Evolutionary conservation across 1,284 basidiomycete species (phyloP), one percentile per base, ranked within the genome.

Genomic region (Melanopsichium pennsylvanicum): DNA sequence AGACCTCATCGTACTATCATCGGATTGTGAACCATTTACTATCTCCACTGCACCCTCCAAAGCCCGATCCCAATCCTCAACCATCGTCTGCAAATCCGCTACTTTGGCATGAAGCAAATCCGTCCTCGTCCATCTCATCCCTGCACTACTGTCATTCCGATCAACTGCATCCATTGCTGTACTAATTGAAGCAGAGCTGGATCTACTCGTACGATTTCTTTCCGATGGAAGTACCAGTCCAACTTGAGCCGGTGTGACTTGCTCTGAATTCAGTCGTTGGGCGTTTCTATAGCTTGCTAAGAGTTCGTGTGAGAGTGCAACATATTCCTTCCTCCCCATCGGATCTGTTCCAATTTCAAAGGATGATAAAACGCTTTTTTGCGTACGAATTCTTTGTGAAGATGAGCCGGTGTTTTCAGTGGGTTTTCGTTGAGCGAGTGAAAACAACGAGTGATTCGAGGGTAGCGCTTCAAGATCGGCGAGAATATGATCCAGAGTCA

Each of bases 81-180:
- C 52, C 35, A 42, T 35, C 12, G 47, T 52, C 38, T 67, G 63
- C 21, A 67, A 31, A 37, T 42, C 36, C 2, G 63, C 57, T 19
- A 67, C 63, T 35, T 67, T 67, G 2, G 48, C 38, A 42, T 67
- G 63, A 22, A 67, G 37, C 22, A 67, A 35, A 38, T 67, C 63
- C 21, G 52, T 52, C 21, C 63, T 45, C n/a, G 56, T 60, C 25
- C 29, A 22, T 15, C 18, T 36, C 4, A 8, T 22, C 8, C 27
- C 37, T 4, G 13, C 29, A 13, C 33, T 18, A 18, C 8, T 32
- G 3, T 22, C 25, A 9, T 27, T 36, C 15, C 39, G 7, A 10
- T 16, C 8, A 22, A 16, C 18, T n/a, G n/a, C n/a, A n/a, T n/a
- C n/a, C n/a, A n/a, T n/a, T n/a, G n/a, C n/a, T n/a, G n/a, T n/a